These are phyloP conservation scores for Sugiyamaella grinbergsii DNA, from an alignment of 1,139 yeast species.

Conservation along the genomic window DNA sequence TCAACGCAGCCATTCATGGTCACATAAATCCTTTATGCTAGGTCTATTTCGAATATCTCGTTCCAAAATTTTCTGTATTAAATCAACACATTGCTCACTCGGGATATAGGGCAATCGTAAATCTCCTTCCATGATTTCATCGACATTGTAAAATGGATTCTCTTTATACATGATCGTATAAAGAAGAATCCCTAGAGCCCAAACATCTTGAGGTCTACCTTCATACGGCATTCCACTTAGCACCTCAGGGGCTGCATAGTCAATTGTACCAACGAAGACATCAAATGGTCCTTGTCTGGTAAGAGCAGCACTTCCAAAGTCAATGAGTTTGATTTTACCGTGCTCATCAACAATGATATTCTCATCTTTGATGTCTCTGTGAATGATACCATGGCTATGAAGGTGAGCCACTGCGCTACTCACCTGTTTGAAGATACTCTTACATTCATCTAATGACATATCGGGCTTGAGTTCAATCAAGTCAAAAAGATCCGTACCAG, in stretches of 20 bases:
- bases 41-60: slow-evolving; percentile 70
- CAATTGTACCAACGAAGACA: slow-evolving; percentile 95
- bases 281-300: slow-evolving; percentile 91
- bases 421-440: slow-evolving; percentile 75
- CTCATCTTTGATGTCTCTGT: slow-evolving; percentile 94
- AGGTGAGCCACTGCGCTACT: slow-evolving; percentile 76
- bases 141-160: slow-evolving; percentile 92
- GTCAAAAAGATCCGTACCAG: slow-evolving; percentile 91
- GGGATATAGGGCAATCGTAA: slow-evolving; percentile 65
- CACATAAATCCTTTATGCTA: slow-evolving; percentile 65
- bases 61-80: slow-evolving; percentile 65
- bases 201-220: slow-evolving; percentile 92
- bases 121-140: slow-evolving; percentile 91
- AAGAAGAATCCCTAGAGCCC: slow-evolving; percentile 91
- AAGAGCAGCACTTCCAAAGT: slow-evolving; percentile 94
- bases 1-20: slow-evolving; percentile 65
- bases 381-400: slow-evolving; percentile 85
- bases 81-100: slow-evolving; percentile 54
- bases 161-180: slow-evolving; percentile 92
- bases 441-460: slow-evolving; percentile 76
- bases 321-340: slow-evolving; percentile 70
- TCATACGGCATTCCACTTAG: slow-evolving; percentile 83
- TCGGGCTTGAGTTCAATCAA: slow-evolving; percentile 79
- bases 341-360: slow-evolving; percentile 75
- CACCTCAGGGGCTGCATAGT: slow-evolving; percentile 97